These are phyloP conservation scores for Rhynchosporium agropyri DNA, from an alignment of 2,329 filamentous ascomycete genomes.

Conservation along the genomic window DNA sequence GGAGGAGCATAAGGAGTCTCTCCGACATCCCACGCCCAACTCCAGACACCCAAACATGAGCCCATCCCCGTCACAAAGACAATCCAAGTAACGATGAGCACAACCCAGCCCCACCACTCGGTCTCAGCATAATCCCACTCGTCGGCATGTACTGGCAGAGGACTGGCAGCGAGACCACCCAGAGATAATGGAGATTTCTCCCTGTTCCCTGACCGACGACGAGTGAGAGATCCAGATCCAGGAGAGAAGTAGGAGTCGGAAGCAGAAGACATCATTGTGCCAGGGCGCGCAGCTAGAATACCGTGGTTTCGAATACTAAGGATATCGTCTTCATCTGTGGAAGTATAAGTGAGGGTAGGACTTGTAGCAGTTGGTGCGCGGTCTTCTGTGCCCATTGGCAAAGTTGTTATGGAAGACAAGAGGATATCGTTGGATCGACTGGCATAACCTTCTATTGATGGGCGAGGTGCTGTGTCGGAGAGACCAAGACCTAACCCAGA, in stretches of 20 bases:
- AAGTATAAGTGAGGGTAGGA: constrained; percentile 63
- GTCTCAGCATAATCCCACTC: constrained; percentile 94
- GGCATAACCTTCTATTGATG: constrained; percentile 52
- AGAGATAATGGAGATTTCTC: constrained; percentile 64
- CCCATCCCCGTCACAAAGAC: constrained; percentile 98
- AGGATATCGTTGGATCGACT: constrained; percentile 40
- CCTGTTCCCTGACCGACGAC: constrained; percentile 39
- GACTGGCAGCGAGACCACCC: constrained; percentile 53
- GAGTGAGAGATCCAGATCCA: constrained; percentile 43
- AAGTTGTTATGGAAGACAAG: constrained; percentile 38
- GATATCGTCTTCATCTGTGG: constrained; percentile 82
- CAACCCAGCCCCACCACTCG: constrained; percentile 97
- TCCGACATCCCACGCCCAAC: constrained; percentile 98
- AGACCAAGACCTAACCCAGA: constrained; percentile 51
- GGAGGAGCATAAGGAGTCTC: constrained; percentile 94
- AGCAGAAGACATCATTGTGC: constrained; percentile 53
- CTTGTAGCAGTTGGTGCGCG: constrained; percentile 48
- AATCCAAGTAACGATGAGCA: constrained; percentile 87
- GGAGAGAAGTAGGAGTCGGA: constrained; percentile 65
- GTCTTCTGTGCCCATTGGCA: constrained; percentile 40
- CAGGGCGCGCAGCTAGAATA: constrained; percentile 46
- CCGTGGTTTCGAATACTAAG: constrained; percentile 61
- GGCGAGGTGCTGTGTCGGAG: constrained; percentile 50
- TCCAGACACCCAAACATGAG: constrained; percentile 92
- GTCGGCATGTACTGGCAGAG: constrained; percentile 50